Evolutionary conservation across 768 basidiomycete species (phyloP), one percentile per base, ranked within the genome.

Genomic region (Cytidiella melzeri): DNA sequence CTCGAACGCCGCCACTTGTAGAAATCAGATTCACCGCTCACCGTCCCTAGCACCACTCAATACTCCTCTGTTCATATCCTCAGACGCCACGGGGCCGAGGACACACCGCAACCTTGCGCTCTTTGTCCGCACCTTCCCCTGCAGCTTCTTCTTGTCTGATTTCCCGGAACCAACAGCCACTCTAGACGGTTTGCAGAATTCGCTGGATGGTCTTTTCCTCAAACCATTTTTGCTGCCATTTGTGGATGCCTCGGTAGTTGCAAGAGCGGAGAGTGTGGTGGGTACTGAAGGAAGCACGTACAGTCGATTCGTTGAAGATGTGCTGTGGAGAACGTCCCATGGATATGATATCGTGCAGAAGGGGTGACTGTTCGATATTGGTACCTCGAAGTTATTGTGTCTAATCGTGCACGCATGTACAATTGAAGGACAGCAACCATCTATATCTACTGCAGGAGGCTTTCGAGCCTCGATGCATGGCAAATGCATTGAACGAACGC

Each of bases 201-300:
- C 55, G 5, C 63, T 75, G 36, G 84, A 85, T 55, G 74, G 75
- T 2, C 61, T 77, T 23, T 57, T 46, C 26, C 60, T 88, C 55
- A 69, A 59, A 18, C 57, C 52, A 13, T 76, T 79, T 55, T 50
- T 87, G 10, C 57, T 76, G 19, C 84, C 87, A 1, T 76, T 88
- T 50, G 56, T 91, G 26, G 87, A 90, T 59, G 85, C 82, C 5
- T 70, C 87, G 67, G 75, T 92, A 25, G 76, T 79, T 13, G 77
- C 77, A 2, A 72, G 72, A 45, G 83, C 81, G 0, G 65, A 71
- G 61, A 67, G 58, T 13, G 74, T 87, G 25, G 76, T 83, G 0
- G 86, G 84, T 1, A 92, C 87, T 11, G 75, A 79, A 47, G 75
- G 77, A 48, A 89, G 86, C 57, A 90, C 89, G 25, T 91, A 88